These are phyloP conservation scores for Xylona heveae DNA, from an alignment of 495 filamentous ascomycete genomes.

Conservation along the genomic window DNA sequence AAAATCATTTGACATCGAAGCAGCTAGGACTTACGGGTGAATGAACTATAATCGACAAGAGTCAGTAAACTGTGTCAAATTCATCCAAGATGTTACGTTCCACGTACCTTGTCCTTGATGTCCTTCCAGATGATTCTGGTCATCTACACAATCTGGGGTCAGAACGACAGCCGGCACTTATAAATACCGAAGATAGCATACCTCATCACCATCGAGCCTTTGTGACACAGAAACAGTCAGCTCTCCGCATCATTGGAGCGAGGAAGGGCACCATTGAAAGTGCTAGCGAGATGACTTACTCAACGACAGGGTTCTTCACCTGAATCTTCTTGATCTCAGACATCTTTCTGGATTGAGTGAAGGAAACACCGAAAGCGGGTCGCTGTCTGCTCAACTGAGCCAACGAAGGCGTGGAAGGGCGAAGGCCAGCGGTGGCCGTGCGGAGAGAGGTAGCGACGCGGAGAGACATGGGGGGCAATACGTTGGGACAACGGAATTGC, in stretches of 20 bases:
- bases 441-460: too few relatives aligned
- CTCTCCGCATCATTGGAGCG: background rate
- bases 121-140: constrained; percentile 96
- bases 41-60: constrained; percentile 42
- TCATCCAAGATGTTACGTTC: constrained; percentile 5
- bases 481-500: too few relatives aligned
- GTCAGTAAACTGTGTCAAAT: constrained; percentile 8
- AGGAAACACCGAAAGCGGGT: constrained; percentile 2
- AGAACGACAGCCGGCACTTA: constrained; percentile 1
- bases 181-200: constrained; percentile 11
- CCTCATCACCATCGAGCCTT: constrained; percentile 89
- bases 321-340: constrained; percentile 47
- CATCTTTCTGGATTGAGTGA: constrained; percentile 3
- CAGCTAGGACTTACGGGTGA: constrained; percentile 35
- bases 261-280: too few relatives aligned
- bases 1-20: constrained; percentile 7
- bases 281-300: constrained; percentile 11
- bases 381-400: too few relatives aligned
- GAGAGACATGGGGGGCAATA: too few relatives aligned
- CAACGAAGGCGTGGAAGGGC: too few relatives aligned
- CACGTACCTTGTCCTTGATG: constrained; percentile 75
- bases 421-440: too few relatives aligned
- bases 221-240: background rate
- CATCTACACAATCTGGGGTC: constrained; percentile 35
- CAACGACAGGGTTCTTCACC: constrained; percentile 90